phyloP scores from a whole-genome alignment of 805 yeast genomes.

The Kodamaea laetipori region DNA sequence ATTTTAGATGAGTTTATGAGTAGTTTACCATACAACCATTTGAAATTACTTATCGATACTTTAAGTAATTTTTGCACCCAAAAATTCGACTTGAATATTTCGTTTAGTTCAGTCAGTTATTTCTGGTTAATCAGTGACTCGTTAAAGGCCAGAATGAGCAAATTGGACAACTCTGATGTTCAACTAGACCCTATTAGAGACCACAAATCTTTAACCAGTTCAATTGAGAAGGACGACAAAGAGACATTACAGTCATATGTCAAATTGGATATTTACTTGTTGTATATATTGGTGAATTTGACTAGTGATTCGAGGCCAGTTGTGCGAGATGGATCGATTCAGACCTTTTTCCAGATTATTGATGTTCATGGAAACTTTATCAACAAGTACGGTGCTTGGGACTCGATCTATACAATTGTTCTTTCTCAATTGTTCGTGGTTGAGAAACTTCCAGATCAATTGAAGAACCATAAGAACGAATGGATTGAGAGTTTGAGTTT shows the following conservation, averaged over 20 bases:
- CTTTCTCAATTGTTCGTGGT: conserved; percentile 25
- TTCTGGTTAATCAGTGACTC: conserved; percentile 92
- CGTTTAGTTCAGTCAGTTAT: conserved; percentile 87
- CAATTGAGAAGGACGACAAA: conserved; percentile 9
- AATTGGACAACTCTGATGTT: neutral
- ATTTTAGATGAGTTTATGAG: conserved; percentile 84
- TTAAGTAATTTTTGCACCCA: conserved; percentile 74
- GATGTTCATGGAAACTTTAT: conserved; percentile 25
- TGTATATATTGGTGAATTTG: conserved; percentile 58
- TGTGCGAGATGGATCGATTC: conserved; percentile 86
- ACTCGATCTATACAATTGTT: conserved; percentile 60
- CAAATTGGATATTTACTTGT: conserved; percentile 60
- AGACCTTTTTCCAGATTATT: conserved; percentile 76
- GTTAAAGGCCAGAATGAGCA: conserved; percentile 27
- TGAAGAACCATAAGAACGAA: conserved; percentile 33
- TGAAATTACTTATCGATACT: conserved; percentile 68
- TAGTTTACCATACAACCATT: conserved; percentile 65
- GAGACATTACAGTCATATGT: conserved; percentile 8
- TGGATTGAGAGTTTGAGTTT: conserved; percentile 65
- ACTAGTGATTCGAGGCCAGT: conserved; percentile 70
- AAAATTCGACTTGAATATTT: conserved; percentile 72
- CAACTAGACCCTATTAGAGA: neutral
- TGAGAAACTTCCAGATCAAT: conserved; percentile 13
- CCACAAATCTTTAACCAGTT: neutral
- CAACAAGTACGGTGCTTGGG: conserved; percentile 50